Base-by-base conservation (phyloP, 495 filamentous ascomycete genomes). In the Oidiodendron maius region DNA sequence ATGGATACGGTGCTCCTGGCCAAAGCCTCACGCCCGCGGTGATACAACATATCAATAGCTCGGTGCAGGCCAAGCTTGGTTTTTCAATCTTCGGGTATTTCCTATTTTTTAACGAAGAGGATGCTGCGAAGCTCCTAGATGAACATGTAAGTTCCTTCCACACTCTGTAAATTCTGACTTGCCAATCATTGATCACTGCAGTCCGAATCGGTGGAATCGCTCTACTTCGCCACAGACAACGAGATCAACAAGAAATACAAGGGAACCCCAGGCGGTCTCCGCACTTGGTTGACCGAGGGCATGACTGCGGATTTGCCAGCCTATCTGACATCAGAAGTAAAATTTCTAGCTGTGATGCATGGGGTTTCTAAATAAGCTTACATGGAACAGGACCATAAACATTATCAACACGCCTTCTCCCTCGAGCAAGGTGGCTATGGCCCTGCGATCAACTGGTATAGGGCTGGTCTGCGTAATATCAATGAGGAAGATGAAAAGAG, bases 71-170 rank as follows among this genome's bases (percentile, higher is more conserved):
- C 21, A 48, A 40, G 0, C 44, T 51, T 36, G 58, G 58, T 21
- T 61, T 49, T 51, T 43, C 49, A n/a, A 51, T 50, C 30, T 47
- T 52, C 17, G 58, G 51, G 1, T 61, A 61, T 49, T 59, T 48
- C 45, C 40, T 51, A 37, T 59, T 56, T 39, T 56, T 56, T 43
- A 34, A 50, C 20, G 47, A 50, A 40, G 50, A 51, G n/a, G 51
- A 58, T 47, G 46, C 55, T 46, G 23, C 46, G 9, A 43, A 50
- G 46, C 39, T 57, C 37, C 37, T 57, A 39, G 44, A 48, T 40
- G 43, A 46, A 35, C 46, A 57, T 49, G 53, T 32, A 42, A 48
- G 43, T 47, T 47, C 35, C n/a, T 51, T 51, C 49, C 49, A 51
- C 38, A 46, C 49, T 51, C 40, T 51, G 34, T 34, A 51, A 25